A percentile compares a stretch with the other conserved stretches of the same genome.
Conservation (phyloP, 2,329 filamentous ascomycete species). For the Ascochyta rabiei region DNA sequence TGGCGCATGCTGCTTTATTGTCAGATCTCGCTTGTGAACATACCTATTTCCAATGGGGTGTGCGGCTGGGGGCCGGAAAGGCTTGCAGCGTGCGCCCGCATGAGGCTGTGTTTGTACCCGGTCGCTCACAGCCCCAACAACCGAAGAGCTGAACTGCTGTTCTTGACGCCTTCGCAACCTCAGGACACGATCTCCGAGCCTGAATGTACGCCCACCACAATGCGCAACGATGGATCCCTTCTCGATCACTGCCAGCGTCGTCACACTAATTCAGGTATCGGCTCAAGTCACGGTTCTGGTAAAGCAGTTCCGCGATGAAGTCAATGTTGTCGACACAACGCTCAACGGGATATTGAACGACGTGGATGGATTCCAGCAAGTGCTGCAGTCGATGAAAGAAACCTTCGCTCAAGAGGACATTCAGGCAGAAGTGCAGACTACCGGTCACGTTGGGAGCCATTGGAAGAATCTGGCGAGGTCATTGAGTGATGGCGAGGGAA, state of each 20-base stretch:
- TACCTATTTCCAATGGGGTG: background rate
- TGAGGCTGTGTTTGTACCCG: slow-evolving; percentile 14
- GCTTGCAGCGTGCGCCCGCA: slow-evolving; percentile 5
- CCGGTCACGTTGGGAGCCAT: slow-evolving; percentile 30
- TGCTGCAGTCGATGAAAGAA: slow-evolving; percentile 32
- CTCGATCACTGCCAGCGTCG: slow-evolving; percentile 24
- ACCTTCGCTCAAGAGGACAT: slow-evolving; percentile 29
- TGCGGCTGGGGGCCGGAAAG: slow-evolving; percentile 9
- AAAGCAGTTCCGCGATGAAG: slow-evolving; percentile 28
- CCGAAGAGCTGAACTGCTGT: slow-evolving; percentile 14
- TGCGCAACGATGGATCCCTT: slow-evolving; percentile 24
- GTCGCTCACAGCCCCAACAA: slow-evolving; percentile 12
- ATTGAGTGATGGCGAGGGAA: slow-evolving; percentile 27
- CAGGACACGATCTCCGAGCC: background rate
- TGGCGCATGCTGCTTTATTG: too few species aligned
- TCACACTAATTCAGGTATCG: slow-evolving; percentile 28
- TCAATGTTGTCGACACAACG: slow-evolving; percentile 27
- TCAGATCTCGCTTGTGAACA: background rate
- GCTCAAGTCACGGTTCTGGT: slow-evolving; percentile 22
- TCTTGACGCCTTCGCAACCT: background rate
- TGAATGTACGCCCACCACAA: slow-evolving; percentile 4
- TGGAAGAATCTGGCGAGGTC: slow-evolving; percentile 32
- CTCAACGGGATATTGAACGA: slow-evolving; percentile 27
- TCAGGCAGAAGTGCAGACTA: slow-evolving; percentile 21
- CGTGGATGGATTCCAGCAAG: slow-evolving; percentile 27